Conservation (phyloP, 805 yeast species). For the Lachancea sp. region DNA sequence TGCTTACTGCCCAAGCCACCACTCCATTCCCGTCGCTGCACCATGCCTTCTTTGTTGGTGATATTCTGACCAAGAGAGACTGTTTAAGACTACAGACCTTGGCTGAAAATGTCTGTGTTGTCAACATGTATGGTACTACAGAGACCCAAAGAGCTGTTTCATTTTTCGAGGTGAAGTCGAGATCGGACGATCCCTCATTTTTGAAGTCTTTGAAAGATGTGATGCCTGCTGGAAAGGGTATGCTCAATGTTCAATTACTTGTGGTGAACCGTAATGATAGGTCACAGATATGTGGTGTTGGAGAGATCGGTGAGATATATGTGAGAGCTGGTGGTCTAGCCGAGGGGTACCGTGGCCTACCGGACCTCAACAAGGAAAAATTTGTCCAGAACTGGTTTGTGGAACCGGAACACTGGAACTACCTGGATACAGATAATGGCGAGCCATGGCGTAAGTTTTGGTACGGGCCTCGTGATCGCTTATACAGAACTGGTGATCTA, state of each 20-base stretch:
- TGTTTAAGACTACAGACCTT: conserved; percentile 86
- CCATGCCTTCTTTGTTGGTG: conserved; percentile 98
- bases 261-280: conserved; percentile 89
- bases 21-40: conserved; percentile 79
- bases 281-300: conserved; percentile 91
- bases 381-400: conserved; percentile 91
- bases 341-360: conserved; percentile 90
- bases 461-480: conserved; percentile 92
- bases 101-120: conserved; percentile 83
- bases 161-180: conserved; percentile 78
- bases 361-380: conserved; percentile 81
- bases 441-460: conserved; percentile 70
- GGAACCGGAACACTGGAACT: conserved; percentile 55
- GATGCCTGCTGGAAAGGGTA: conserved; percentile 98
- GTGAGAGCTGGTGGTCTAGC: conserved; percentile 98
- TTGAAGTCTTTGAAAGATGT: conserved; percentile 83
- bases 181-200: conserved; percentile 61
- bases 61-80: conserved; percentile 93
- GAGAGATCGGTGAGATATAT: conserved; percentile 97
- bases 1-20: conserved; percentile 90
- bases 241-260: conserved; percentile 88
- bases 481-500: conserved; percentile 94
- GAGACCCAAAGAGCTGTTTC: conserved; percentile 99
- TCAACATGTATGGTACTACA: conserved; percentile 98
- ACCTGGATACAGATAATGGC: conserved; percentile 44